Evolutionary conservation across 2,329 filamentous ascomycete genomes (phyloP).

Genomic region (Cordyceps cicadae): DNA sequence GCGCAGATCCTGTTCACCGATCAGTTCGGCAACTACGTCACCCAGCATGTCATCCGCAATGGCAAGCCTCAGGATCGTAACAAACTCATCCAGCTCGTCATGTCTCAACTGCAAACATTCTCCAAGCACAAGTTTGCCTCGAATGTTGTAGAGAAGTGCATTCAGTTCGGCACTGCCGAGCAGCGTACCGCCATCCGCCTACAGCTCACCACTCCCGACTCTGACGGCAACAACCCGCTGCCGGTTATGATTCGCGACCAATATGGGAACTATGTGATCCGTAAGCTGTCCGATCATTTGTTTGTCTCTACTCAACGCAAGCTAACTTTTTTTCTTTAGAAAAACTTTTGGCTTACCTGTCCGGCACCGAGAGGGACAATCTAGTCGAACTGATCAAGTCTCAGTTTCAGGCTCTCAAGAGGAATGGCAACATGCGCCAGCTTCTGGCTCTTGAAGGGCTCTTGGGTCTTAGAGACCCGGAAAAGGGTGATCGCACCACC

Average conservation of each 20-base stretch:
- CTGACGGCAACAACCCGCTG: conserved; percentile 62
- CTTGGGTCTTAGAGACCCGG: conserved; percentile 18
- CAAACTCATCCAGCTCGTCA: conserved; percentile 66
- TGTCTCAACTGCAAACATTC: conserved; percentile 60
- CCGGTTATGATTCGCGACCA: conserved; percentile 77
- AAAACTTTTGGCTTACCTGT: conserved; percentile 62
- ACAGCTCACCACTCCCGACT: conserved; percentile 50
- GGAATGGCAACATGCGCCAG: conserved; percentile 57
- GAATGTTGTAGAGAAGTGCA: conserved; percentile 93
- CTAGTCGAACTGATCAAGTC: conserved; percentile 58
- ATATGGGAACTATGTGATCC: conserved; percentile 93
- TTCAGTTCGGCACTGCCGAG: conserved; percentile 59
- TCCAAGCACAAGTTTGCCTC: conserved; percentile 96
- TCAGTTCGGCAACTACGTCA: conserved; percentile 93
- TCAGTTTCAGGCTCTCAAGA: conserved; percentile 54
- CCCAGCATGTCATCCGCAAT: conserved; percentile 80
- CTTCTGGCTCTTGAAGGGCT: conserved; percentile 29
- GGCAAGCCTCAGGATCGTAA: conserved; percentile 65
- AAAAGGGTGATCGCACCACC: conserved; percentile 36
- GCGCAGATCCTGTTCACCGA: conserved; percentile 69
- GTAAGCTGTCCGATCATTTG: conserved; percentile 46
- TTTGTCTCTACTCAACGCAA: conserved; percentile 19
- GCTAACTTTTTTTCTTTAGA: conserved; percentile 42
- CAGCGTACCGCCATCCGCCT: conserved; percentile 63
- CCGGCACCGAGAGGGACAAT: conserved; percentile 48